Evolutionary conservation across 345 rosid species (phyloP).

Genomic region (Pseudoturritis turrita): DNA sequence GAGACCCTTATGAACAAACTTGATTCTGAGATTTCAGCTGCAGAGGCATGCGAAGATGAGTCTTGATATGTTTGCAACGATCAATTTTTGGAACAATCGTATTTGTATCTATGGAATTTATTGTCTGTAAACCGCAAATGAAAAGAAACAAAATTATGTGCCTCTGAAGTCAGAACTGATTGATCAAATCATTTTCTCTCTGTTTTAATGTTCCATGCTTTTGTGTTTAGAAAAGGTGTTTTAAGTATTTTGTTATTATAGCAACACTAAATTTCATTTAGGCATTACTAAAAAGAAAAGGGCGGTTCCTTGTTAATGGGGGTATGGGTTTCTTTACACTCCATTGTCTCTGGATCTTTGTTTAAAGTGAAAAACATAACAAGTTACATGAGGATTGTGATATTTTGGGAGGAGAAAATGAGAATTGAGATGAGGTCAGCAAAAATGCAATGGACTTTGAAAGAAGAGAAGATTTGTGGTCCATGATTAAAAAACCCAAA

Average conservation of each 20-base stretch:
- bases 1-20: conserved; percentile 58
- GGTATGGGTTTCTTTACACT: not conserved
- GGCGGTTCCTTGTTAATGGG: not conserved
- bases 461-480: conserved; percentile 30
- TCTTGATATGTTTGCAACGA: conserved; percentile 11
- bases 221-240: not conserved
- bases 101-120: not conserved
- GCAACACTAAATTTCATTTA: not conserved
- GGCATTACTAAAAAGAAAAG: not conserved
- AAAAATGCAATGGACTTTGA: not conserved
- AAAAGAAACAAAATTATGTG: not conserved
- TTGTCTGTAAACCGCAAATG: not conserved
- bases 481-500: conserved; percentile 15
- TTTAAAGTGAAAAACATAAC: conserved; percentile 15
- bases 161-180: not conserved
- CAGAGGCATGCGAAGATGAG: conserved; percentile 46
- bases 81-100: not conserved
- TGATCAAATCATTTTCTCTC: not conserved
- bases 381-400: conserved; percentile 24
- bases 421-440: conserved; percentile 18
- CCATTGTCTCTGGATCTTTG: conserved; percentile 17
- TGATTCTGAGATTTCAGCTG: conserved; percentile 74
- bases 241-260: not conserved
- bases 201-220: not conserved
- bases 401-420: conserved; percentile 25